Percentiles rank a stretch among this genome's conserved stretches.
Evolutionary conservation across 129 eudicot species (phyloP).

Genomic region (Heracleum sosnowskyi): DNA sequence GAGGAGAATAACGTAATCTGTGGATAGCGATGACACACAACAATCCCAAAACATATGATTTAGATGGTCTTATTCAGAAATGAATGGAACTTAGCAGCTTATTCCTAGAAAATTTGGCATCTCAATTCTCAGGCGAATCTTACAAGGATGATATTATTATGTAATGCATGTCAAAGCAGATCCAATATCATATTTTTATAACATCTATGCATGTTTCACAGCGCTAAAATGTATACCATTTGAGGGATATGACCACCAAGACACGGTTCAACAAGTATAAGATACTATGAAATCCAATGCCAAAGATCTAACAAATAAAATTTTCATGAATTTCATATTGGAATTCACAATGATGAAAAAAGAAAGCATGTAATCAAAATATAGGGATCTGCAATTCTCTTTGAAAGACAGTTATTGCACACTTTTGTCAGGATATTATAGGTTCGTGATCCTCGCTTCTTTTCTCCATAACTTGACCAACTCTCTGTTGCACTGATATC

Average conservation of each 20-base stretch:
- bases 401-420: neutral
- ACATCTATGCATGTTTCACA: neutral
- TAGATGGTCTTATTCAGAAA: neutral
- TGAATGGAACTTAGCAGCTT: neutral
- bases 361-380: neutral
- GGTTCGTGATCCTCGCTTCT: neutral
- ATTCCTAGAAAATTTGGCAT: neutral
- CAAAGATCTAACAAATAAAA: neutral
- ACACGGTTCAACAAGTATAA: neutral
- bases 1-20: conserved; percentile 68
- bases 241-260: neutral
- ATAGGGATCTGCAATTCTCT: neutral
- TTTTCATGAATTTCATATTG: neutral
- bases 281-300: neutral
- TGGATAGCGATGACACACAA: neutral
- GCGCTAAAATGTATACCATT: neutral
- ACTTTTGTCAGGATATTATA: neutral
- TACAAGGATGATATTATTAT: neutral
- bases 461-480: neutral
- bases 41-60: neutral
- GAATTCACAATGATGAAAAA: neutral
- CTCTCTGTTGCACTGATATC: neutral
- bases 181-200: neutral
- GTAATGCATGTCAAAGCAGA: neutral
- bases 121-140: neutral